phyloP scores from a whole-genome alignment of 2,329 filamentous ascomycete genomes.

The Alternaria longipes region DNA sequence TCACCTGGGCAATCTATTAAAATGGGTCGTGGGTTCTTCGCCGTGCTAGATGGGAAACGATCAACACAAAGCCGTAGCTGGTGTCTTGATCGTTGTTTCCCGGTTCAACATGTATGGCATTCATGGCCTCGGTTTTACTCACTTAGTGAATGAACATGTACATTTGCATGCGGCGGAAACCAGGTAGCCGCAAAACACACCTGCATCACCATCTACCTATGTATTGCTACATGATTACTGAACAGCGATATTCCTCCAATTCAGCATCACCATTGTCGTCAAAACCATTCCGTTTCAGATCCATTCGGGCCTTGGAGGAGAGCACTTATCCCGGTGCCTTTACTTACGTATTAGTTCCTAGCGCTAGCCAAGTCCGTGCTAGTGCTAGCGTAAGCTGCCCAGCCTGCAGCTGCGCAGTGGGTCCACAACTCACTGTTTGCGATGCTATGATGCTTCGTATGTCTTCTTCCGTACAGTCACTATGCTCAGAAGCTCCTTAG shows the following conservation, averaged over 20 bases:
- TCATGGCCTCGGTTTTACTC: accelerated
- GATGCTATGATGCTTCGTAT: not conserved
- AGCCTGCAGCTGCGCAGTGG: not conserved
- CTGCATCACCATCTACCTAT: not conserved
- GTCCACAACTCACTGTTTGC: not conserved
- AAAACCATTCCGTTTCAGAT: not conserved
- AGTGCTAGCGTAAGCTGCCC: conserved; percentile 1
- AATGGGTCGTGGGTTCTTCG: not conserved
- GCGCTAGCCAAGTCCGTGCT: not conserved
- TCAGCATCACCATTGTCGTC: not conserved
- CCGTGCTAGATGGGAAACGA: not conserved
- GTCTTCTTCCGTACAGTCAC: not conserved
- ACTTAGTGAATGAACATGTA: not conserved
- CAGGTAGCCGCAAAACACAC: not conserved
- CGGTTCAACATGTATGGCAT: not conserved
- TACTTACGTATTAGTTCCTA: not conserved
- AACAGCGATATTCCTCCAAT: not conserved
- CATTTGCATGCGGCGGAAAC: not conserved
- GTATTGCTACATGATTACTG: not conserved
- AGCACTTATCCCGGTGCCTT: not conserved
- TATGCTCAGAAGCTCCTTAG: not conserved
- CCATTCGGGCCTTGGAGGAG: not conserved
- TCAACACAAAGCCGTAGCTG: not conserved
- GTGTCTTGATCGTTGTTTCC: accelerated
- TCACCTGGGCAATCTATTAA: not conserved